Conservation (phyloP, 2,329 filamentous ascomycete genomes). For the Ophiostoma himal-ulmi region DNA sequence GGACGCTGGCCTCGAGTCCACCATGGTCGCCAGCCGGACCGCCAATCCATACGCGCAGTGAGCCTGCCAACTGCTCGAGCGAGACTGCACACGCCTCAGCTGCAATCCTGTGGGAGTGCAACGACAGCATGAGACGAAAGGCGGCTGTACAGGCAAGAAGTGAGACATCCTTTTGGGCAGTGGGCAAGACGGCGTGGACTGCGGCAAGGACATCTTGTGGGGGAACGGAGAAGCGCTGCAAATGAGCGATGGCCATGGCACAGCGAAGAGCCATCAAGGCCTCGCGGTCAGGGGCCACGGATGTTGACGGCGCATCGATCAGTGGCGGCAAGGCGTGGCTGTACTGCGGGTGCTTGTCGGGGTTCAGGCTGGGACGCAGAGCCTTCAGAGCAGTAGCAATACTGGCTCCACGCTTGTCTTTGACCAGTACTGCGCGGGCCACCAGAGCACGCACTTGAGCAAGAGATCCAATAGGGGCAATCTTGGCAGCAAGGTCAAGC, state of each 20-base stretch:
- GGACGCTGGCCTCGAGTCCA: conserved; percentile 47
- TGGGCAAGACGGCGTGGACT: conserved; percentile 45
- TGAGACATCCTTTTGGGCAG: conserved; percentile 35
- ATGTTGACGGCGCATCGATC: conserved; percentile 40
- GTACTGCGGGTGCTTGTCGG: conserved; percentile 32
- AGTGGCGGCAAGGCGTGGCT: conserved; percentile 36
- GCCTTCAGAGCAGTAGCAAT: conserved; percentile 53
- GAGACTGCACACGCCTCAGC: conserved; percentile 43
- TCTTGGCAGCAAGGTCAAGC: conserved; percentile 63
- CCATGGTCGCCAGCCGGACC: conserved; percentile 46
- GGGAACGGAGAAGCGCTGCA: conserved; percentile 42
- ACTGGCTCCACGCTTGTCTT: conserved; percentile 49
- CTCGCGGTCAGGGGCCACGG: conserved; percentile 44
- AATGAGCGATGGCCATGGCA: conserved; percentile 55
- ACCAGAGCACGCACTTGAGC: conserved; percentile 58
- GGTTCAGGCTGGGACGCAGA: conserved; percentile 39
- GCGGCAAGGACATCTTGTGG: conserved; percentile 43
- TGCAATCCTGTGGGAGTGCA: conserved; percentile 44
- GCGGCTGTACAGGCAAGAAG: conserved; percentile 56
- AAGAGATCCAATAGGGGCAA: conserved; percentile 72
- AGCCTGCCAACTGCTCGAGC: conserved; percentile 53
- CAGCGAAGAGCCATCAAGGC: conserved; percentile 53
- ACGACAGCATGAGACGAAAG: conserved; percentile 52
- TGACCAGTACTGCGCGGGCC: conserved; percentile 51
- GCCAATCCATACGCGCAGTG: conserved; percentile 57